Conservation (phyloP, 768 basidiomycete genomes). For the Tephrocybe sp. region DNA sequence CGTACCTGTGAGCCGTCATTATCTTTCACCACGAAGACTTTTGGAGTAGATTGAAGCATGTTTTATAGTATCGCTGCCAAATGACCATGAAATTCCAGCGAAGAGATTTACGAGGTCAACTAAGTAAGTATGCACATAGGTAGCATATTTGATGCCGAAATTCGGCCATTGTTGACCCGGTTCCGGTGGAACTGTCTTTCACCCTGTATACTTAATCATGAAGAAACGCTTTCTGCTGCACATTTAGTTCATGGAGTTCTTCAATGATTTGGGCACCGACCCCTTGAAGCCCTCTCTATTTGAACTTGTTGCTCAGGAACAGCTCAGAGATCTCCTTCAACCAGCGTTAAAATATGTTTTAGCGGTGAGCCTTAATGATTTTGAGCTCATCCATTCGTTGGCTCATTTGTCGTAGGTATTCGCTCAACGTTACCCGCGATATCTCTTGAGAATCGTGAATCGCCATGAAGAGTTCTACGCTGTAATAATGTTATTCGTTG, state of each 20-base stretch:
- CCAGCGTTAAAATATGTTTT: conserved; percentile 94
- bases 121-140: too few relatives aligned
- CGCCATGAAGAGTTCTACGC: conserved; percentile 97
- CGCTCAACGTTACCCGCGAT: conserved; percentile 91
- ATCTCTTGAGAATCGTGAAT: conserved; percentile 88
- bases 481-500: conserved; percentile 82
- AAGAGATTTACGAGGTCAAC: too few relatives aligned
- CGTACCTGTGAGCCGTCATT: too few relatives aligned
- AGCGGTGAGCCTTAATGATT: conserved; percentile 53
- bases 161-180: conserved; percentile 8
- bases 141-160: neutral
- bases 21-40: too few relatives aligned
- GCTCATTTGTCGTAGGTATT: conserved; percentile 61
- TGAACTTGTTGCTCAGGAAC: conserved; percentile 92
- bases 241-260: conserved; percentile 67
- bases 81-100: too few relatives aligned
- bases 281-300: conserved; percentile 81
- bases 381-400: neutral
- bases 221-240: conserved; percentile 1
- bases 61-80: too few relatives aligned
- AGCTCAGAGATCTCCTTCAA: conserved; percentile 87
- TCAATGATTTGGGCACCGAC: conserved; percentile 73
- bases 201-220: conserved; percentile 13
- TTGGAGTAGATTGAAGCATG: too few relatives aligned
- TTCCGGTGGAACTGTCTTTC: conserved; percentile 3